phyloP scores from a whole-genome alignment of 1,139 yeast species.

The Tardiomyces digboiensis region DNA sequence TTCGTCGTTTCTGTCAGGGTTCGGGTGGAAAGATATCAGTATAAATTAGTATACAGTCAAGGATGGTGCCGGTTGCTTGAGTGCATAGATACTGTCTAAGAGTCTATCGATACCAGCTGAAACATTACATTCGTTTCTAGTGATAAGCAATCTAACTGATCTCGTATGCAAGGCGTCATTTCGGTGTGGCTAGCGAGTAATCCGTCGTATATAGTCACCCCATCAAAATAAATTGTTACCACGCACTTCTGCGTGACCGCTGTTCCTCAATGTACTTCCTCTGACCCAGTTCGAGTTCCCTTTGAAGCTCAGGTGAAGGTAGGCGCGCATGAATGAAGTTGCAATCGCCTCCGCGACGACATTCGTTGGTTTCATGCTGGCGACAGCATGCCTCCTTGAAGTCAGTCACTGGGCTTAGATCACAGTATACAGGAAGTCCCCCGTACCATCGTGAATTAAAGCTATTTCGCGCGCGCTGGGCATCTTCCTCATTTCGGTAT shows the following conservation, averaged over 20 bases:
- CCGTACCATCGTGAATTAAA: slow-evolving; percentile 80
- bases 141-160: no score
- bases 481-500: slow-evolving; percentile 46
- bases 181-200: no score
- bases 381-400: slow-evolving; percentile 69
- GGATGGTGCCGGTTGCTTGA: no score
- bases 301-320: slow-evolving; percentile 39
- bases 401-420: slow-evolving; percentile 65
- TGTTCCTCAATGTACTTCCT: slow-evolving; percentile 16
- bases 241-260: neutral
- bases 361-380: slow-evolving; percentile 52
- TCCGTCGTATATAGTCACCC: no score
- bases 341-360: slow-evolving; percentile 75
- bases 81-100: no score
- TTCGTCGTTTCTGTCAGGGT: no score
- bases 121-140: no score
- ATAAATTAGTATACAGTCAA: no score
- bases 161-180: no score
- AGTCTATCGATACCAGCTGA: no score
- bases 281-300: slow-evolving; percentile 31
- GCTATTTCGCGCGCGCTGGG: slow-evolving; percentile 47
- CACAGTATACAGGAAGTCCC: slow-evolving; percentile 72
- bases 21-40: no score
- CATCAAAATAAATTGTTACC: no score
- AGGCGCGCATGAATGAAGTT: slow-evolving; percentile 76